phyloP scores from a whole-genome alignment of 768 basidiomycete species.

The Pleurotus cornucopiae region DNA sequence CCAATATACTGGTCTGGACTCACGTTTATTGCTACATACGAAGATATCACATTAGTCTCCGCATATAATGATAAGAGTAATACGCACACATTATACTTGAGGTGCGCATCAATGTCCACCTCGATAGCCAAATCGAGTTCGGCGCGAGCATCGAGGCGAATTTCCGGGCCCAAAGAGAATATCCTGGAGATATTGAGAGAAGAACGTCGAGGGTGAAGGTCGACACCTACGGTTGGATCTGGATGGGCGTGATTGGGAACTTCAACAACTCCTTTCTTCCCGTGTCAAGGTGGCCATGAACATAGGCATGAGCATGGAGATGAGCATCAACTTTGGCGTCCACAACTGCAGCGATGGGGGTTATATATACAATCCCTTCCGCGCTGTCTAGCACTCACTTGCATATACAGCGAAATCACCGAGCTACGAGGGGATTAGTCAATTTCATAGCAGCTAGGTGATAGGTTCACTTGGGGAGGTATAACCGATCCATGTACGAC shows the following conservation, averaged over 20 bases:
- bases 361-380: neutral
- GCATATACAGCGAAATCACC: neutral
- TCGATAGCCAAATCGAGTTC: neutral
- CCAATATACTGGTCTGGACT: too few species aligned
- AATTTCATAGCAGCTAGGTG: neutral
- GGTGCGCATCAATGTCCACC: neutral
- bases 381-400: neutral
- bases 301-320: neutral
- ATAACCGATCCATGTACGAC: neutral
- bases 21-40: neutral
- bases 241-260: neutral
- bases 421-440: neutral
- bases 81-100: conserved; percentile 5
- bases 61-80: neutral
- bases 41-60: neutral
- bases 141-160: neutral
- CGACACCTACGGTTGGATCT: neutral
- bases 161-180: neutral
- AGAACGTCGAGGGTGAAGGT: neutral
- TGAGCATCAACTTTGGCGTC: conserved; percentile 1
- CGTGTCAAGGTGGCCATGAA: neutral
- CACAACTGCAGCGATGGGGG: neutral
- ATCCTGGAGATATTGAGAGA: neutral
- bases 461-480: neutral
- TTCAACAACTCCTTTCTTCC: neutral